Conservation (phyloP, 1,139 yeast species). For the Protomyces inouyei region DNA sequence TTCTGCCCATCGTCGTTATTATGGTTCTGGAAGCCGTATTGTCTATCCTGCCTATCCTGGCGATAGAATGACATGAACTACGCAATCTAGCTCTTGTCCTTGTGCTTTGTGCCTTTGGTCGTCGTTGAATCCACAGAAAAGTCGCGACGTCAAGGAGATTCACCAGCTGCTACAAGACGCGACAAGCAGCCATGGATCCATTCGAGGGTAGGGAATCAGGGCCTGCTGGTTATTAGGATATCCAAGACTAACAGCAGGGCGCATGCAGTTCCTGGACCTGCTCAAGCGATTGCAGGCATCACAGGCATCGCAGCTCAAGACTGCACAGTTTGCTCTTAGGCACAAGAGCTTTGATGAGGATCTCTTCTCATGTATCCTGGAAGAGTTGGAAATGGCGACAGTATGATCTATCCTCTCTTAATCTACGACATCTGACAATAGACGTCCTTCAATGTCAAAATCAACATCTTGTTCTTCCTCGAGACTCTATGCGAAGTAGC, state of each 20-base stretch:
- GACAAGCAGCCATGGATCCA: conserved; percentile 28
- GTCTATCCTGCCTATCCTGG: neutral
- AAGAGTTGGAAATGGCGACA: conserved; percentile 50
- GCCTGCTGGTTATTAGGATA: conserved; percentile 66
- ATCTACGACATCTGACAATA: conserved; percentile 34
- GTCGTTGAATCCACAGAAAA: neutral
- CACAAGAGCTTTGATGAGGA: conserved; percentile 59
- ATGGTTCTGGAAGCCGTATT: neutral
- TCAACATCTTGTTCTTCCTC: conserved; percentile 64
- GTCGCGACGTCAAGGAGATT: neutral
- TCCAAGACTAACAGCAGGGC: conserved; percentile 44
- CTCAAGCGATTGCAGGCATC: conserved; percentile 62
- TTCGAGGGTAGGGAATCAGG: conserved; percentile 29
- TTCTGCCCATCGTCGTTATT: neutral
- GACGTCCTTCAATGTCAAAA: conserved; percentile 52
- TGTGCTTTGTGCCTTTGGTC: neutral
- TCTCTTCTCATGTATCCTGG: conserved; percentile 63
- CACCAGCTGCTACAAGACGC: neutral
- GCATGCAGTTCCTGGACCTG: conserved; percentile 61
- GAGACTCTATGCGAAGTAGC: conserved; percentile 49
- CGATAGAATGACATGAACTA: neutral
- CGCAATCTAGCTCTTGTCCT: neutral
- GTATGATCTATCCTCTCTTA: neutral
- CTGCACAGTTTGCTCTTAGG: conserved; percentile 35
- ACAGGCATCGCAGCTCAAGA: conserved; percentile 37